Base-by-base conservation (phyloP, 192 early-diverging fungal species). In the Umbelopsis vinacea region DNA sequence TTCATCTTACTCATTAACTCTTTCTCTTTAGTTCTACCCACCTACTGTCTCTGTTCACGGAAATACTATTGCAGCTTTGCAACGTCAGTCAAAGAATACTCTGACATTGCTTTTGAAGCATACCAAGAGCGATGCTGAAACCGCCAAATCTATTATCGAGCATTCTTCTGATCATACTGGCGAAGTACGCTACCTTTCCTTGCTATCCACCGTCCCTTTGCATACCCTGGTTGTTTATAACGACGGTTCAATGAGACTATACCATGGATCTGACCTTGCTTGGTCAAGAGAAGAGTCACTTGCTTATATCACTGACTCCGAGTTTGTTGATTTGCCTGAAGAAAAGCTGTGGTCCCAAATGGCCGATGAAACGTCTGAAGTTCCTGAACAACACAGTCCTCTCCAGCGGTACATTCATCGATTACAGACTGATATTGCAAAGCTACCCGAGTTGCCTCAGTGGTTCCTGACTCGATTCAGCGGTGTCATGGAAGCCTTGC, bases 281-380 rank as follows among this genome's bases (percentile, higher is more conserved):
- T 98, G 97, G 97, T 82, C 87, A n/a, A 88, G 94, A 43, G 91
- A 96, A 54, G 97, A 98, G 79, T 88, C 92, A 21, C 81, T 97
- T 68, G 86, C 94, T 0, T 84, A 93, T 57, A 81, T 84, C 6
- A 77, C 77, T 2, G 88, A 88, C 33, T 86, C 90, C 47, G 90
- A 81, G 66, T 94, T 95, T 77, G 76, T 98, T 50, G 95, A 96
- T 48, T 81, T 98, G 8, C 94, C 95, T 2, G 93, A 92, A 66
- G 74, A 80, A 68, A 83, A 86, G 45, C 67, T 86, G 63, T 89
- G 89, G 76, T 88, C 90, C 11, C 82, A 91, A 71, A 89, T 90
- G 47, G 77, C 78, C 2, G 85, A 92, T 69, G 93, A 95, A 72
- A 60, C 88, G 15, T 85, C 82, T 24, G 90, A 92, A 67, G 80